These are phyloP conservation scores for Aspergillus amoenus DNA, from an alignment of 2,329 filamentous ascomycete species.

Conservation along the genomic window DNA sequence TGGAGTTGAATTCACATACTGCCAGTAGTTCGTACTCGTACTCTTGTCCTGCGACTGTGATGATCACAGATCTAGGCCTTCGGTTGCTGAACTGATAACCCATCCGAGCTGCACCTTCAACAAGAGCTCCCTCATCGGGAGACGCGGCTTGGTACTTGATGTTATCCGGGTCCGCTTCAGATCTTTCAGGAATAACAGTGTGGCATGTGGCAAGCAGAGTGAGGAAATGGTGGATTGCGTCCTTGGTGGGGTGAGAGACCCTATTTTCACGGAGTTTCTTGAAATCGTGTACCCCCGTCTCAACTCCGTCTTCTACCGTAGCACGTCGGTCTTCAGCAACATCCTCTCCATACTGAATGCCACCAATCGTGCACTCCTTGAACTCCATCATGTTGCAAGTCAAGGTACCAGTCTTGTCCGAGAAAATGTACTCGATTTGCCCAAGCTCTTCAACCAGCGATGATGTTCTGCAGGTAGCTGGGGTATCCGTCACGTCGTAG, in stretches of 20 bases:
- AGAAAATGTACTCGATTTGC: slow-evolving; percentile 98
- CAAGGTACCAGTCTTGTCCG: slow-evolving; percentile 93
- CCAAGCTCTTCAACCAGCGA: slow-evolving; percentile 95
- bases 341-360: slow-evolving; percentile 89
- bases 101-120: slow-evolving; percentile 80
- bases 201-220: slow-evolving; percentile 86
- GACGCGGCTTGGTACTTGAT: slow-evolving; percentile 99
- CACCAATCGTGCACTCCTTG: slow-evolving; percentile 88
- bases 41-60: slow-evolving; percentile 70
- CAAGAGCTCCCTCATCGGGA: slow-evolving; percentile 93
- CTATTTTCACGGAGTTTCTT: slow-evolving; percentile 71
- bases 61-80: slow-evolving; percentile 84
- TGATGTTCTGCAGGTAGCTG: slow-evolving; percentile 92
- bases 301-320: slow-evolving; percentile 72
- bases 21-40: slow-evolving; percentile 87
- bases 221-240: slow-evolving; percentile 80
- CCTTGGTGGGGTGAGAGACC: slow-evolving; percentile 56
- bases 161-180: slow-evolving; percentile 70
- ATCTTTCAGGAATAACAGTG: slow-evolving; percentile 91
- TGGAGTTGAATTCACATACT: slow-evolving; percentile 99
- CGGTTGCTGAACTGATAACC: slow-evolving; percentile 90
- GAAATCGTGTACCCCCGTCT: slow-evolving; percentile 82
- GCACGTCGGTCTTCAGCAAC: slow-evolving; percentile 87
- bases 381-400: slow-evolving; percentile 99
- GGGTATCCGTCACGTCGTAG: slow-evolving; percentile 91